Evolutionary conservation across 1,284 basidiomycete species (phyloP).

Genomic region (Trichosporon faecale): DNA sequence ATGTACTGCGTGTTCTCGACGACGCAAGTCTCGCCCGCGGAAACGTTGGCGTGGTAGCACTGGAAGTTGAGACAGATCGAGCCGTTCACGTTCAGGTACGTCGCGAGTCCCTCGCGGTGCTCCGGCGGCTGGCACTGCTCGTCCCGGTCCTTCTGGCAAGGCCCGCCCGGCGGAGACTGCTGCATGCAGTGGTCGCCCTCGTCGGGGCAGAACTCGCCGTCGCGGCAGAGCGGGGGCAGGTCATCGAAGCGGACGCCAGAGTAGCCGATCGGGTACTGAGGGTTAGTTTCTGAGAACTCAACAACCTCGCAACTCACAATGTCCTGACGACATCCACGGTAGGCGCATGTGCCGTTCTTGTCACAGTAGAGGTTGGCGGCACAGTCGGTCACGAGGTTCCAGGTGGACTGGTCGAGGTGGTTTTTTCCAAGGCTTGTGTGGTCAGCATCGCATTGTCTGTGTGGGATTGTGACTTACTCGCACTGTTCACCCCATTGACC

Average conservation of each 20-base stretch:
- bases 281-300: not conserved
- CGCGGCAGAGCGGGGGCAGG: slow-evolving; percentile 63
- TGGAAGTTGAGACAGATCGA: slow-evolving; percentile 73
- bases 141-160: slow-evolving; percentile 82
- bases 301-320: slow-evolving; percentile 54
- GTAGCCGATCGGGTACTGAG: slow-evolving; percentile 52
- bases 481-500: slow-evolving; percentile 13
- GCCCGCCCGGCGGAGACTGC: slow-evolving; percentile 61
- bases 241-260: slow-evolving; percentile 43
- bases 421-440: slow-evolving; percentile 52
- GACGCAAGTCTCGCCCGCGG: slow-evolving; percentile 62
- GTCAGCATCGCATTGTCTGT: not conserved
- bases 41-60: slow-evolving; percentile 75
- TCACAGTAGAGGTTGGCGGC: slow-evolving; percentile 67
- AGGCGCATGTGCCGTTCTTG: slow-evolving; percentile 59
- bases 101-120: slow-evolving; percentile 63
- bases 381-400: slow-evolving; percentile 73
- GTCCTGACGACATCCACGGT: slow-evolving; percentile 69
- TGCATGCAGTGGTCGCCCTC: slow-evolving; percentile 69
- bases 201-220: slow-evolving; percentile 68
- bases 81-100: slow-evolving; percentile 72
- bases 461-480: slow-evolving; percentile 13
- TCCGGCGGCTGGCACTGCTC: slow-evolving; percentile 71
- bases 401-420: slow-evolving; percentile 68
- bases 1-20: slow-evolving; percentile 75